These are phyloP conservation scores for Punctularia strigosozonata DNA, from an alignment of 768 basidiomycete genomes.

Conservation along the genomic window DNA sequence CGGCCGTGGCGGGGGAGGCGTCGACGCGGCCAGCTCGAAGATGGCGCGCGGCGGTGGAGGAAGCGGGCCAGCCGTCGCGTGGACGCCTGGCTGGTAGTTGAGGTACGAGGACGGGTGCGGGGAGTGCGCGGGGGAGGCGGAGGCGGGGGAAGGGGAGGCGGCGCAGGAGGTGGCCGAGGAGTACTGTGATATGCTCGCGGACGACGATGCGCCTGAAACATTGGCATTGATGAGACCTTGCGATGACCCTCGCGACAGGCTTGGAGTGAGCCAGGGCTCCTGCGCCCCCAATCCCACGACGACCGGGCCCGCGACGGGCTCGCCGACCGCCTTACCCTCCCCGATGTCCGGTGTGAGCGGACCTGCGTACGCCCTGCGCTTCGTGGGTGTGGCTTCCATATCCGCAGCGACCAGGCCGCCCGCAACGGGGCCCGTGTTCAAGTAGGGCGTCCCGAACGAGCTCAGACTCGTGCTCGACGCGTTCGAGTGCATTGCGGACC, in stretches of 20 bases:
- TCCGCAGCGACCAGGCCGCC: too few species aligned
- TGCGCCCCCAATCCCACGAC: constrained; percentile 34
- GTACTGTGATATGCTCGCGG: neutral
- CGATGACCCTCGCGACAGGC: too few species aligned
- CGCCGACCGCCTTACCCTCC: constrained; percentile 43
- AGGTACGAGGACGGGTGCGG: constrained; percentile 39
- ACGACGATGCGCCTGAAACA: too few species aligned
- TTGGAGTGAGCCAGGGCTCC: too few species aligned
- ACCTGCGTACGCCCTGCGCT: constrained; percentile 13
- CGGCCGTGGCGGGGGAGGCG: constrained; percentile 24
- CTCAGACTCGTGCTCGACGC: constrained; percentile 10
- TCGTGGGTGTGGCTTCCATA: too few species aligned
- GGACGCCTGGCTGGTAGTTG: constrained; percentile 53
- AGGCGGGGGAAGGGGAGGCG: too few species aligned
- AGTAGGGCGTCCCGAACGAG: constrained; percentile 4
- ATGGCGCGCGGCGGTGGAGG: constrained; percentile 56
- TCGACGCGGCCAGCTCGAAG: constrained; percentile 19
- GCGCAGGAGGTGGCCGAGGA: constrained; percentile 11
- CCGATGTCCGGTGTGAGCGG: constrained; percentile 53
- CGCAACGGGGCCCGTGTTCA: constrained; percentile 4
- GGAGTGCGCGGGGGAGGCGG: too few species aligned
- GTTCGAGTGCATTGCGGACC: constrained; percentile 8
- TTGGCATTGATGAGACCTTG: too few species aligned
- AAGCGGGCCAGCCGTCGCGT: constrained; percentile 63
- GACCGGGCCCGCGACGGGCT: constrained; percentile 53